Conservation (phyloP, 2,329 filamentous ascomycete genomes). For the Paramyrothecium roridum region DNA sequence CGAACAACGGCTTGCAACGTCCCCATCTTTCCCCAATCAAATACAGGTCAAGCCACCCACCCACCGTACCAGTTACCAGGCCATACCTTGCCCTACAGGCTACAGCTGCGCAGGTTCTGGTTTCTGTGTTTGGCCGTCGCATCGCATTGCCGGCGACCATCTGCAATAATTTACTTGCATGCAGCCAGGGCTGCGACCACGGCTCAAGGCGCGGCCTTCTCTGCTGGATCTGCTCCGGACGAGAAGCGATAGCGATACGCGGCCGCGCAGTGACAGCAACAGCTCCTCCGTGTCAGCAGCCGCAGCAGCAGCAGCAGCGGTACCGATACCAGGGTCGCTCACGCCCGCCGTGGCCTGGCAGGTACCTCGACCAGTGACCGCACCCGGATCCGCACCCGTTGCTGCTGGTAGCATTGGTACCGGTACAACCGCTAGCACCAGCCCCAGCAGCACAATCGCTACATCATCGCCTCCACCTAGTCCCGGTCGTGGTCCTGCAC, state of each 20-base stretch:
- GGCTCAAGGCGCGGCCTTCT: slow-evolving; percentile 49
- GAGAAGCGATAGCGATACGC: slow-evolving; percentile 23
- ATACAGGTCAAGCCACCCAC: not conserved
- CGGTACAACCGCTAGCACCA: not conserved
- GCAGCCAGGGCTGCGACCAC: slow-evolving; percentile 48
- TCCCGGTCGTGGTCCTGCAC: slow-evolving; percentile 5
- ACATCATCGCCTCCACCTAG: slow-evolving; percentile 30
- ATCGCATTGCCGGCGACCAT: not conserved
- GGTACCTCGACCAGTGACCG: not conserved
- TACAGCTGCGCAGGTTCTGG: not conserved
- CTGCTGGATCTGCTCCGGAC: slow-evolving; percentile 47
- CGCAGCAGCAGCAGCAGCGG: slow-evolving; percentile 5
- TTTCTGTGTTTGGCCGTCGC: not conserved
- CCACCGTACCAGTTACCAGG: not conserved
- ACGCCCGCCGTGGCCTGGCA: not conserved
- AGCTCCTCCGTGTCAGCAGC: slow-evolving; percentile 1
- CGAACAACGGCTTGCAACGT: not conserved
- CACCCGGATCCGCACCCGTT: slow-evolving; percentile 2
- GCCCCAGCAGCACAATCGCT: slow-evolving; percentile 16
- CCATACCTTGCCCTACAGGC: not conserved
- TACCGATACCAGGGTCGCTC: not conserved
- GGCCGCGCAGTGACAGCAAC: slow-evolving; percentile 9
- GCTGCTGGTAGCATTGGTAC: not conserved
- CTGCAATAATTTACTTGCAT: slow-evolving; percentile 34
- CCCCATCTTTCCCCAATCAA: not conserved